Conservation (phyloP, 139 green algal species). For the Helicosporidium sp. region DNA sequence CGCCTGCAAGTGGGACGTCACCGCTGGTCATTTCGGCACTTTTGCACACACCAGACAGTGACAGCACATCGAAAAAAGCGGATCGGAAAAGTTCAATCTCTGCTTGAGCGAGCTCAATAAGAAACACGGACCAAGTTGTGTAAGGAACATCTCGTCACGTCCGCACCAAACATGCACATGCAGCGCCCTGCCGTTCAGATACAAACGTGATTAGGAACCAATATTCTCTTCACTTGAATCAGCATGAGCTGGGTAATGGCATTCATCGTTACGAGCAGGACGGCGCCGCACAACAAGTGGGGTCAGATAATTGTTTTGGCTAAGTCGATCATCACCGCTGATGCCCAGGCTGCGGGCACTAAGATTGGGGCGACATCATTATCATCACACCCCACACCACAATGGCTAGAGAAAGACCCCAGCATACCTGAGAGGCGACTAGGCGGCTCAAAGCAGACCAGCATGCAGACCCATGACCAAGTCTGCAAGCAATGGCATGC, state of each 20-base stretch:
- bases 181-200: conserved; percentile 1
- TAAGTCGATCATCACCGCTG: conserved; percentile 20
- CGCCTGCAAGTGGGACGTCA: not conserved
- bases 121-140: conserved; percentile 58
- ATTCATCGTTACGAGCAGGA: conserved; percentile 14
- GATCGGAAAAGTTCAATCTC: conserved; percentile 26
- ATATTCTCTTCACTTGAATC: conserved; percentile 18
- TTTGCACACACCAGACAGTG: not conserved
- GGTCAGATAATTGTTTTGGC: no score
- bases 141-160: conserved; percentile 26
- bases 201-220: conserved; percentile 20
- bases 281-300: no score
- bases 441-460: no score
- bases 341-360: conserved; percentile 18
- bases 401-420: no score
- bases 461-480: no score
- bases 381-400: conserved; percentile 12
- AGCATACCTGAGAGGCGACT: no score
- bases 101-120: conserved; percentile 37
- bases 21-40: no score
- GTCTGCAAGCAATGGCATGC: no score
- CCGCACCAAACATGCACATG: not conserved
- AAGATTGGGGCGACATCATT: conserved; percentile 26
- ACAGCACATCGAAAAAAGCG: not conserved
- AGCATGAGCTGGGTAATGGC: conserved; percentile 23